phyloP scores from a whole-genome alignment of 805 yeast species.

The Candida quercuum region DNA sequence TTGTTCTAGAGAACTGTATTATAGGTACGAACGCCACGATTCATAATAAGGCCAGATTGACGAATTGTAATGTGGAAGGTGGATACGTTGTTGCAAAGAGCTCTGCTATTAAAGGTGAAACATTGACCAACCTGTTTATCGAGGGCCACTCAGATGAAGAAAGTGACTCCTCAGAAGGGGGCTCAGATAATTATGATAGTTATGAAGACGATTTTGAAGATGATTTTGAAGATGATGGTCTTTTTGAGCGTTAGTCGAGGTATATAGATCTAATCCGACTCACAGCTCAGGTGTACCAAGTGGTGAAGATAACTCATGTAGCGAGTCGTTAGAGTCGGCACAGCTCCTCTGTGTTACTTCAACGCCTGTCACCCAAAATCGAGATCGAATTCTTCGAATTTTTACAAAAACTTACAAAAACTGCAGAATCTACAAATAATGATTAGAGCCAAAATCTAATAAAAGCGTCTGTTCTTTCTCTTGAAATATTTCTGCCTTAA shows the following conservation, averaged over 20 bases:
- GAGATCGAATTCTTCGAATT: too few species aligned
- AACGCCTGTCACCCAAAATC: too few species aligned
- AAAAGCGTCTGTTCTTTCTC: too few species aligned
- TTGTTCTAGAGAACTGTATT: constrained; percentile 73
- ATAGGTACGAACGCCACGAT: constrained; percentile 68
- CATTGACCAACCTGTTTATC: constrained; percentile 34
- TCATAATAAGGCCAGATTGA: constrained; percentile 57
- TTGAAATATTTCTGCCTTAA: too few species aligned
- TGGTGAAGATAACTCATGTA: too few species aligned
- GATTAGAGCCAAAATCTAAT: too few species aligned
- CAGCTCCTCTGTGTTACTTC: too few species aligned
- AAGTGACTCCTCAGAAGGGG: constrained; percentile 15
- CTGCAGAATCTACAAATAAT: too few species aligned
- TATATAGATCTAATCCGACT: too few species aligned
- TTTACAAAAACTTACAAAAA: too few species aligned
- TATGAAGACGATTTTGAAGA: constrained; percentile 38
- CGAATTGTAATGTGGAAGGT: constrained; percentile 84
- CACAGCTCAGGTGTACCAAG: too few species aligned
- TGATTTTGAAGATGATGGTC: constrained; percentile 51
- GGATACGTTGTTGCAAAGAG: constrained; percentile 61
- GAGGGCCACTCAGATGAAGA: constrained; percentile 20
- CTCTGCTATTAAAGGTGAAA: constrained; percentile 50
- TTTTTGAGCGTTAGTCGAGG: constrained; percentile 50
- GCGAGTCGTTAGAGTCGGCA: too few species aligned
- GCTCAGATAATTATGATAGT: constrained; percentile 25